Conservation (phyloP, 1,284 basidiomycete genomes). For the Naganishia albida region DNA sequence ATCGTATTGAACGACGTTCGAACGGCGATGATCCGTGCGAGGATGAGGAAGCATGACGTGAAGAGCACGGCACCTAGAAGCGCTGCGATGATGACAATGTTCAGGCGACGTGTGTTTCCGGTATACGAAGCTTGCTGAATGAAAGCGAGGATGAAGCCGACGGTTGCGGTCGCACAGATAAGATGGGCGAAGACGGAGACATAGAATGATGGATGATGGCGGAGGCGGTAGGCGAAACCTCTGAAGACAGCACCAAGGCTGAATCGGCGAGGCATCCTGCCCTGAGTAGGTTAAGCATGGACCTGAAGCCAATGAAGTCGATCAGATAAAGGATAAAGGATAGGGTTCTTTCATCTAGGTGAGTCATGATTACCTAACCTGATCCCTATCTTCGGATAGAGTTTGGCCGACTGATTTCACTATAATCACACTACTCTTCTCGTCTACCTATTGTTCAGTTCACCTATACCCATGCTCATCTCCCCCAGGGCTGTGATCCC, state of each 20-base stretch:
- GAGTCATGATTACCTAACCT: too few relatives aligned
- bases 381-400: too few relatives aligned
- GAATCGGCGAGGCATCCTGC: conserved; percentile 17
- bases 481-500: not conserved
- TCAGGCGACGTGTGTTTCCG: conserved; percentile 46
- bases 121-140: conserved; percentile 49
- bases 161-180: conserved; percentile 43
- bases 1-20: conserved; percentile 56
- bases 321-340: not conserved
- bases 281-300: not conserved
- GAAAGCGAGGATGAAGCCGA: conserved; percentile 47
- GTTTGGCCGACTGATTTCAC: too few relatives aligned
- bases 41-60: conserved; percentile 32
- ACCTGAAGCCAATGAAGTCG: too few relatives aligned
- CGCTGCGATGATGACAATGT: conserved; percentile 46
- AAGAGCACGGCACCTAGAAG: conserved; percentile 19
- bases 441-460: not conserved
- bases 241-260: conserved; percentile 15
- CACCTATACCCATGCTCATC: not conserved
- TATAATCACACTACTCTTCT: not conserved
- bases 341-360: too few relatives aligned
- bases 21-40: conserved; percentile 44
- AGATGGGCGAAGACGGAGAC: conserved; percentile 49
- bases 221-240: conserved; percentile 22
- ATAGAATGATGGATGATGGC: conserved; percentile 43